These are phyloP conservation scores for Sporisorium graminicola DNA, from an alignment of 1,284 basidiomycete species.

Conservation along the genomic window DNA sequence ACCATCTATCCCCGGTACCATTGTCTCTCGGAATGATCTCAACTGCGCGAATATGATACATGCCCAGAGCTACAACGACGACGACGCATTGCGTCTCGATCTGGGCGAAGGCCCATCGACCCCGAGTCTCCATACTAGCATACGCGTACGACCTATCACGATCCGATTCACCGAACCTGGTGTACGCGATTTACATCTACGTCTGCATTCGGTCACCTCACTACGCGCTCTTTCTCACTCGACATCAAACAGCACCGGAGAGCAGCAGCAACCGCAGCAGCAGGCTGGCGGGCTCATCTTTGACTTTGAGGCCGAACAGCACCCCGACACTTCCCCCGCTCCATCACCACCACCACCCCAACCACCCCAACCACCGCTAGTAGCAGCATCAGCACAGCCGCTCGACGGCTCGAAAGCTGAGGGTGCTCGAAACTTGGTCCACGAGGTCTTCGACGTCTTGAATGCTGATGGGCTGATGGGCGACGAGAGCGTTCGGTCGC, in stretches of 20 bases:
- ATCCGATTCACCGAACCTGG: conserved; percentile 50
- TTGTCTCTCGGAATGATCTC: background rate
- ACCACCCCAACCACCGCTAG: too few relatives aligned
- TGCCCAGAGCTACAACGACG: background rate
- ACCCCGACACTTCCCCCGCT: background rate
- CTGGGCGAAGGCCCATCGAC: conserved; percentile 13
- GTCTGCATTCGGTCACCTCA: conserved; percentile 16
- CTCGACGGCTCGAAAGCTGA: background rate
- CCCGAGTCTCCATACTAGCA: background rate
- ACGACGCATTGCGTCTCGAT: conserved; percentile 6
- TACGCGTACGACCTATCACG: conserved; percentile 36
- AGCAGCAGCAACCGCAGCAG: too few relatives aligned
- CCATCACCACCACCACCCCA: too few relatives aligned
- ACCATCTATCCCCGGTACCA: too few relatives aligned
- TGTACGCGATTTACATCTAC: conserved; percentile 23
- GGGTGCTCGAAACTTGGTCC: background rate
- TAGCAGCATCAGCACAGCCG: too few relatives aligned
- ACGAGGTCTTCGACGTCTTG: conserved; percentile 5
- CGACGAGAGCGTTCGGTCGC: conserved; percentile 18
- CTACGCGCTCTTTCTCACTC: background rate
- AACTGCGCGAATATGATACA: background rate
- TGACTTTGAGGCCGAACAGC: conserved; percentile 21
- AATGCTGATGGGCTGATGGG: conserved; percentile 17
- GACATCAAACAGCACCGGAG: background rate
- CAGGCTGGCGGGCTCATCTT: conserved; percentile 1